A percentile compares a stretch with the other conserved stretches of the same genome.
These are phyloP conservation scores for Boletus tylopilopsis DNA, from an alignment of 768 basidiomycete species.

Conservation along the genomic window DNA sequence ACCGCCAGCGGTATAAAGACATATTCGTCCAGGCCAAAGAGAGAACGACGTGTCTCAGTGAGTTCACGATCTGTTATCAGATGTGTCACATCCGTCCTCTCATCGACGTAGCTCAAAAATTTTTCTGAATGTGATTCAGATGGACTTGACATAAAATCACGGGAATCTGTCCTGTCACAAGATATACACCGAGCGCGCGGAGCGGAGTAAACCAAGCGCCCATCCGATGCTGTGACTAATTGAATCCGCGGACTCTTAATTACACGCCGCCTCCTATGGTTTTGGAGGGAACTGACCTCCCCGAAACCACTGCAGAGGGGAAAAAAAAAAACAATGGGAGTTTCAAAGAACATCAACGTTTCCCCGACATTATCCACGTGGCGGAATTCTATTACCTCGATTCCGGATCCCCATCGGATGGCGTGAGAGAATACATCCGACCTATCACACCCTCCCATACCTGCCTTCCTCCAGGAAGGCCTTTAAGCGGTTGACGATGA, in stretches of 20 bases:
- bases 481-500: slow-evolving; percentile 47
- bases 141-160: not conserved
- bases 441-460: slow-evolving; percentile 50
- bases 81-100: slow-evolving; percentile 4
- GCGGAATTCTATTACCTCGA: slow-evolving; percentile 19
- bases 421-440: not conserved
- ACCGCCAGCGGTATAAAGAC: not conserved
- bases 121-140: not conserved
- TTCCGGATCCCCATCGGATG: slow-evolving; percentile 24
- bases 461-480: slow-evolving; percentile 55
- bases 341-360: not conserved
- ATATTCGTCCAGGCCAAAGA: no score
- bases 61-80: slow-evolving; percentile 4
- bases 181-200: not conserved
- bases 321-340: slow-evolving; percentile 7
- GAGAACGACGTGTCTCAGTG: not conserved
- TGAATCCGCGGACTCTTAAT: slow-evolving; percentile 20
- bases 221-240: slow-evolving; percentile 1
- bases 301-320: not conserved
- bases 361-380: slow-evolving; percentile 6
- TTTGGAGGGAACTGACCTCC: not conserved
- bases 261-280: slow-evolving; percentile 9
- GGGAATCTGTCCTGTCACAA: slow-evolving; percentile 1
- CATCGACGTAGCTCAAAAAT: slow-evolving; percentile 1
- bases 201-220: slow-evolving; percentile 4